Evolutionary conservation across 1,139 yeast species (phyloP), one percentile per base, ranked within the genome.

Genomic region (Blastobotrys persicus): DNA sequence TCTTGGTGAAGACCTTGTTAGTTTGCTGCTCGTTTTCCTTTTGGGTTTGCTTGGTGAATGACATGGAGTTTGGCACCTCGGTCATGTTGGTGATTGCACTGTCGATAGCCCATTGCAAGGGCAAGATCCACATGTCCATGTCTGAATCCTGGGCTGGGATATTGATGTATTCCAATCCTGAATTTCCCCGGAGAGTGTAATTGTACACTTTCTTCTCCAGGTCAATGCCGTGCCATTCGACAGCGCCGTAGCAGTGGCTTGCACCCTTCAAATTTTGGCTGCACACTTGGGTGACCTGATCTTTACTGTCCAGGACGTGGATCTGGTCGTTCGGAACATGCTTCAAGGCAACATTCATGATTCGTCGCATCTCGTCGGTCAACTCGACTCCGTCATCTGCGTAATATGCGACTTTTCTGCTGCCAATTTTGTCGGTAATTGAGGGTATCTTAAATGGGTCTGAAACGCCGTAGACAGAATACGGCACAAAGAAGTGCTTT

Each of bases 81-180:
- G 66, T 57, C 44, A 57, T 23, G 50, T 59, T 58, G 11, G 63
- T 56, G 34, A 68, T 63, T 1, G 72, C 69, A 17, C 54, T 55
- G 47, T 68, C 72, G n/a, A 68, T 54, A 2, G 72, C 71, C 65
- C 68, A 66, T 46, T 68, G 72, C 12, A 69, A 48, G 2, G 72
- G 72, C 34, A 68, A 51, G 13, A 67, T 57, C 45, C 52, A 58
- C 6, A 55, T 54, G 41, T 68, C 72, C 12, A 56, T 49, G n/a
- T 59, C 63, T 6, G 68, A 64, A 9, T 54, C 54, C 44, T 57
- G 57, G 17, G 52, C 52, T 5, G 48, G 49, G 35, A 67, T 62
- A 43, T 63, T 55, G 42, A 68, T 55, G 31, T 46, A 45, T 20
- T 49, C 45, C 14, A 65, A 51, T 0, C 71, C 72, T 3, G 67